Base-by-base conservation (phyloP, 2,329 filamentous ascomycete genomes). In the Colletotrichum camelliae region DNA sequence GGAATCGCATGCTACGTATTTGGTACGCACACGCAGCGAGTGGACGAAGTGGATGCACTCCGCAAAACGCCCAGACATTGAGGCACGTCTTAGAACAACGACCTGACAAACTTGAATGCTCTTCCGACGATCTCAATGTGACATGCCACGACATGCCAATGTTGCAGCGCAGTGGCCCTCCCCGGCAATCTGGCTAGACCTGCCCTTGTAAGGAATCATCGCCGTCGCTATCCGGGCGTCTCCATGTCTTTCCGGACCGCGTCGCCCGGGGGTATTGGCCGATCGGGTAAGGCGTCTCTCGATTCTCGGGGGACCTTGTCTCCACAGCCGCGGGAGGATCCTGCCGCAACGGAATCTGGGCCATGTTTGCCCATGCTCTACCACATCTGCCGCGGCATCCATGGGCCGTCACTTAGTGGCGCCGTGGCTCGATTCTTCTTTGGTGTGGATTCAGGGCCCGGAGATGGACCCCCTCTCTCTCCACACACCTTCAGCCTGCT, bases 41-140 rank as follows among this genome's bases (percentile, higher is more conserved):
- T 24, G 43, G 43, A 52, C 43, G 21, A 29, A 6, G 27, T 70
- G 71, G 71, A 70, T 74, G 71, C 57, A 70, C 71, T 74, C 66
- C 66, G 71, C 65, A 73, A 67, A 57, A 43, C 35, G 21, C 33
- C 61, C 58, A 62, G 58, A 62, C n/a, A 31, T 64, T 64, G 33
- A 43, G 33, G 27, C 43, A 52, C 43, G 43, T 52, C 43, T 61
- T 58, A 24, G 29, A 62, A 37, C n/a, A 29, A 57, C 8, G 61
- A 72, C 62, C 33, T 68, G 10, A 39, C 57, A 64, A 69, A 73
- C 29, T 55, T 69, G 57, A 43, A 73, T 24, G 18, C 61, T 55
- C 35, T 27, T 69, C 57, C 58, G 72, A 71, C 67, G 67, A 71
- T 74, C 67, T 60, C 52, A 67, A 71, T 67, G 67, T 67, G 72